phyloP scores from a whole-genome alignment of 495 filamentous ascomycete species.

The Annulohypoxylon maeteangense region DNA sequence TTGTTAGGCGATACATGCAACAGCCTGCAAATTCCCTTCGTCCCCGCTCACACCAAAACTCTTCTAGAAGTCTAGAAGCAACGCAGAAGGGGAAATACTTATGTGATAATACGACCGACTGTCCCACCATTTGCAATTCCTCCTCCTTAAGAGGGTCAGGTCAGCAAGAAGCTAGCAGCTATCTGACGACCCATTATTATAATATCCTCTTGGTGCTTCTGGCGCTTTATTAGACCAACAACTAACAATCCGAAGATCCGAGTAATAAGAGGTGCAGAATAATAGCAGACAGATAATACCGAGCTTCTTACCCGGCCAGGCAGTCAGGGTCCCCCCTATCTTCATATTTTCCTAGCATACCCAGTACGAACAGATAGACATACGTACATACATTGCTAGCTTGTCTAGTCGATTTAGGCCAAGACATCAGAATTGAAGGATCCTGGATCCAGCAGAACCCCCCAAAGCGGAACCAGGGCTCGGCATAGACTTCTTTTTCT shows the following conservation, averaged over 20 bases:
- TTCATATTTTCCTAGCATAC: constrained; percentile 17
- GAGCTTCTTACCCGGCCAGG: constrained; percentile 11
- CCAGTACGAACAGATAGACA: background rate
- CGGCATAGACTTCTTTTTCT: constrained; percentile 27
- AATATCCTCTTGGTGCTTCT: constrained; percentile 1
- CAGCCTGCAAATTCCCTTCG: constrained; percentile 1
- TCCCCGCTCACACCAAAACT: constrained; percentile 25
- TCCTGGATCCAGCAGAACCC: constrained; percentile 38
- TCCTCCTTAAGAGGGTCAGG: constrained; percentile 4
- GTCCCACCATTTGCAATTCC: constrained; percentile 2
- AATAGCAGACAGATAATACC: constrained; percentile 6
- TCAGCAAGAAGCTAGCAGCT: background rate
- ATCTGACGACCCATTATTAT: background rate
- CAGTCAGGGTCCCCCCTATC: constrained; percentile 29
- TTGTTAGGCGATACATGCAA: constrained; percentile 9
- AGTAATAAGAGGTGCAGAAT: constrained; percentile 18
- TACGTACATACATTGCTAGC: constrained; percentile 7
- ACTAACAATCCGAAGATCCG: constrained; percentile 34
- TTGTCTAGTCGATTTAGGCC: constrained; percentile 29
- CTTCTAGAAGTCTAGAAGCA: constrained; percentile 35
- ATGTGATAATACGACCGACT: constrained; percentile 10
- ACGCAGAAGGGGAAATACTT: constrained; percentile 10
- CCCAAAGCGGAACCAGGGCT: constrained; percentile 40
- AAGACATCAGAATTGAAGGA: constrained; percentile 43
- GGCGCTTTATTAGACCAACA: constrained; percentile 20